phyloP scores from a whole-genome alignment of 805 yeast genomes.

The Schizosaccharomyces cryophilus region DNA sequence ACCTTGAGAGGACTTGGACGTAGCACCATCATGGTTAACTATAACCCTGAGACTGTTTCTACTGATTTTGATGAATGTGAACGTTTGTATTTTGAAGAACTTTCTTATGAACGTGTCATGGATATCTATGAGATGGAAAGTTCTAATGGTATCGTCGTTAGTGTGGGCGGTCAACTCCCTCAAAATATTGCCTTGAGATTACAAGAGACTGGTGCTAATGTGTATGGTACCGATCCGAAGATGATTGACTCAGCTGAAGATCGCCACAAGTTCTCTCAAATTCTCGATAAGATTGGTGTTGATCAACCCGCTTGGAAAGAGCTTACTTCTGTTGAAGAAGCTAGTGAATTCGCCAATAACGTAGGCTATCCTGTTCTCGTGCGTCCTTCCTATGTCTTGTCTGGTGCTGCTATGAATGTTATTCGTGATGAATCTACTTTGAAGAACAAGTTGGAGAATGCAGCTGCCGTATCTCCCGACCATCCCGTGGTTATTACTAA shows the following conservation, averaged over 20 bases:
- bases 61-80: constrained; percentile 97
- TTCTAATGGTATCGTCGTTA: constrained; percentile 74
- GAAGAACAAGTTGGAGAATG: constrained; percentile 69
- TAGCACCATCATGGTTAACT: constrained; percentile 90
- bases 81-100: constrained; percentile 83
- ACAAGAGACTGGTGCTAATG: constrained; percentile 83
- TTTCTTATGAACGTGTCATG: constrained; percentile 76
- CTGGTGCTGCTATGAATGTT: constrained; percentile 98
- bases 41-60: constrained; percentile 96
- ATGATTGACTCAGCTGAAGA: constrained; percentile 97
- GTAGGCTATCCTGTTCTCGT: constrained; percentile 88
- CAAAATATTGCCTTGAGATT: constrained; percentile 84
- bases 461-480: constrained; percentile 92
- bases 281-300: constrained; percentile 86
- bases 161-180: constrained; percentile 98
- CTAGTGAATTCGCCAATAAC: constrained; percentile 71
- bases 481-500: constrained; percentile 94
- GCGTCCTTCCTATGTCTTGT: constrained; percentile 87
- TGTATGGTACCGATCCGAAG: constrained; percentile 90
- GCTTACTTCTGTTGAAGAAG: constrained; percentile 75
- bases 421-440: constrained; percentile 76
- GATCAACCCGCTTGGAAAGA: constrained; percentile 99
- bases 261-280: constrained; percentile 90
- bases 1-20: constrained; percentile 65
- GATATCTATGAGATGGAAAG: constrained; percentile 85